Base-by-base conservation (phyloP, 2,329 filamentous ascomycete species). In the Neocucurbitaria cava region DNA sequence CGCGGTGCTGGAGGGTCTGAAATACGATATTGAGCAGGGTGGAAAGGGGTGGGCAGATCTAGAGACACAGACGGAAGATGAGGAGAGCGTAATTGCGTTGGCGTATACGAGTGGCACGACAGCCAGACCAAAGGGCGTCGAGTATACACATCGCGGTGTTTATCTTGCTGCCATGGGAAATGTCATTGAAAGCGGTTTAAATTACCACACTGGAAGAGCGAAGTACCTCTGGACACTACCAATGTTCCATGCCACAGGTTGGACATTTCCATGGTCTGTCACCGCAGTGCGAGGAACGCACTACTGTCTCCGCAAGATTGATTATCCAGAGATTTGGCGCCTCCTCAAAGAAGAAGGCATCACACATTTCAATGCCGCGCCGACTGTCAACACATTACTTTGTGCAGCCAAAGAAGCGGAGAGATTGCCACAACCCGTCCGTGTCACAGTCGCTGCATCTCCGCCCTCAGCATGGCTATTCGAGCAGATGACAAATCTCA, bases 61-160 rank as follows among this genome's bases (percentile, higher is more conserved):
- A 21, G 83, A 90, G 58, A 82, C 85, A 1, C 88, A 92, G 62
- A 84, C 85, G 3, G 79, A 82, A 1, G 83, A 92, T 65, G 95
- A 99, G 73, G 89, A 96, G 62, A 87, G 87, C 56, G 84, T 91
- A 64, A 84, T 98, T 56, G 92, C 93, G 3, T 86, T 99, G 50
- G 91, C 94, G 1, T 98, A 98, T 74, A 99, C 95, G 0, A 95
- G 90, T 24, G 94, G 94, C 3, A 98, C 95, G 1, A 98, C 95
- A 0, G 92, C 93, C 0, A 83, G 85, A 26, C 95, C 95, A 1
- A 98, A 99, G 75, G 95, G 95, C 5, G 94, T 97, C 3, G 87
- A 96, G 50, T 97, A 90, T 71, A 97, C 92, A 1, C 91, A 98
- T 74, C 85, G 95, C 42, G 90, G 93, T 3, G 87, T 87, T 7